These are phyloP conservation scores for Spathaspora gorwiae DNA, from an alignment of 805 yeast species.

Conservation along the genomic window DNA sequence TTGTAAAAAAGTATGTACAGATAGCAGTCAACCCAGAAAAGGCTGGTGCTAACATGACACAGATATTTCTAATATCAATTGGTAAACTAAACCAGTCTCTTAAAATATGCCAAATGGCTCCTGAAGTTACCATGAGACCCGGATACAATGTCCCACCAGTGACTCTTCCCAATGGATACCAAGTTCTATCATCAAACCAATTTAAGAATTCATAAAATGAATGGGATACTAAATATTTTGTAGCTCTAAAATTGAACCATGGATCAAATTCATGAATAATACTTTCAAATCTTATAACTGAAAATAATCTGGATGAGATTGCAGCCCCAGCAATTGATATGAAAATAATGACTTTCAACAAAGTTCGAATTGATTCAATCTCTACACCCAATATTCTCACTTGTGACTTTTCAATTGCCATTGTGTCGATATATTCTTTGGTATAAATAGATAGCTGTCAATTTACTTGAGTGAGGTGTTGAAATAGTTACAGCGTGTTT, in stretches of 20 bases:
- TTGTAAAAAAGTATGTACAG: conserved; percentile 81
- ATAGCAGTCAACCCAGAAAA: conserved; percentile 90
- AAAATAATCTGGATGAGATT: conserved; percentile 83
- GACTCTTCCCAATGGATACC: conserved; percentile 99
- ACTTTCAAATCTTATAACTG: conserved; percentile 93
- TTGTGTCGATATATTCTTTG: not conserved
- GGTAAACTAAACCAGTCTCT: conserved; percentile 66
- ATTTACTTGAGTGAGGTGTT: not conserved
- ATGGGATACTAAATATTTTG: conserved; percentile 81
- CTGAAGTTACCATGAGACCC: conserved; percentile 97
- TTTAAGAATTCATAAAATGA: conserved; percentile 88
- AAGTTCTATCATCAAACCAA: conserved; percentile 98
- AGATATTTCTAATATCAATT: conserved; percentile 88
- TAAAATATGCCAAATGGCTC: conserved; percentile 75
- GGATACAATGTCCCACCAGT: conserved; percentile 99
- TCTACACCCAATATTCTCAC: conserved; percentile 26
- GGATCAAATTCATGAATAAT: conserved; percentile 98
- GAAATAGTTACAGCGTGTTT: conserved; percentile 2
- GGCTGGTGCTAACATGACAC: conserved; percentile 95
- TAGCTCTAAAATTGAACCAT: conserved; percentile 94
- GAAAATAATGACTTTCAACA: conserved; percentile 65
- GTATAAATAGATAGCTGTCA: not conserved
- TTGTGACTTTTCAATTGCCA: conserved; percentile 12
- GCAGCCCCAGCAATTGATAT: conserved; percentile 86
- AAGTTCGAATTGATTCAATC: conserved; percentile 34